A percentile compares a stretch with the other conserved stretches of the same genome.
phyloP scores from a whole-genome alignment of 192 early-diverging fungal genomes.

The Geranomyces variabilis region DNA sequence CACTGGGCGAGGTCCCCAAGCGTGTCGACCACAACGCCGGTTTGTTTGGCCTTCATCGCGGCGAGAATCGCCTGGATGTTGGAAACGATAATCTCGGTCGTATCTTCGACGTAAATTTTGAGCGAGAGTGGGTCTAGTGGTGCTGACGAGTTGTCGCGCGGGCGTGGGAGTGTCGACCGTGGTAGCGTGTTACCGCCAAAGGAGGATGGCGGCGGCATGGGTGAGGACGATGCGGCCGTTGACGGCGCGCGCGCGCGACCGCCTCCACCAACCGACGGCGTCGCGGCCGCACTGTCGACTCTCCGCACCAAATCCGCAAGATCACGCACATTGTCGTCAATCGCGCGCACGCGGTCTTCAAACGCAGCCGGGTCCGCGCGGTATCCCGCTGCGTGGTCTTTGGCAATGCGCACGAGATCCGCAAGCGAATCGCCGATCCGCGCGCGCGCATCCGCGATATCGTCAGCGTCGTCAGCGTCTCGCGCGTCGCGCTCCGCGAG shows the following conservation, averaged over 20 bases:
- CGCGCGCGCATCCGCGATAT: conserved; percentile 30
- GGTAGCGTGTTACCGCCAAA: neutral
- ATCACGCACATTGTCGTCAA: neutral
- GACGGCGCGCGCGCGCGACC: conserved; percentile 16
- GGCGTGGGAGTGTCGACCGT: too few species aligned
- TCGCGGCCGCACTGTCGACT: conserved; percentile 20
- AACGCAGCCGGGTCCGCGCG: too few species aligned
- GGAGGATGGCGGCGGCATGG: neutral
- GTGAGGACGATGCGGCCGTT: neutral
- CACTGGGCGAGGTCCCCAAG: conserved; percentile 21
- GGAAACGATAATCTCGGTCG: conserved; percentile 44
- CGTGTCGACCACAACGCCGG: neutral
- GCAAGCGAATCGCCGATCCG: conserved; percentile 28
- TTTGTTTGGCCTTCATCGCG: conserved; percentile 23
- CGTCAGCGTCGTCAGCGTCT: conserved; percentile 15
- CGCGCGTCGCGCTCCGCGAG: neutral
- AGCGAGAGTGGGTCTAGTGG: conserved; percentile 16
- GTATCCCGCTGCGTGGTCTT: conserved; percentile 38
- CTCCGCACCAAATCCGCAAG: conserved; percentile 30
- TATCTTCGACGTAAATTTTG: conserved; percentile 41
- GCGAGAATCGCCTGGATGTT: conserved; percentile 35
- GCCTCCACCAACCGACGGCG: conserved; percentile 28
- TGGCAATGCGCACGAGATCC: conserved; percentile 34
- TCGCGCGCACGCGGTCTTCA: too few species aligned
- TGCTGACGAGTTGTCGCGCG: neutral